phyloP scores from a whole-genome alignment of 345 rosid genomes.

The Arabis alpina region DNA sequence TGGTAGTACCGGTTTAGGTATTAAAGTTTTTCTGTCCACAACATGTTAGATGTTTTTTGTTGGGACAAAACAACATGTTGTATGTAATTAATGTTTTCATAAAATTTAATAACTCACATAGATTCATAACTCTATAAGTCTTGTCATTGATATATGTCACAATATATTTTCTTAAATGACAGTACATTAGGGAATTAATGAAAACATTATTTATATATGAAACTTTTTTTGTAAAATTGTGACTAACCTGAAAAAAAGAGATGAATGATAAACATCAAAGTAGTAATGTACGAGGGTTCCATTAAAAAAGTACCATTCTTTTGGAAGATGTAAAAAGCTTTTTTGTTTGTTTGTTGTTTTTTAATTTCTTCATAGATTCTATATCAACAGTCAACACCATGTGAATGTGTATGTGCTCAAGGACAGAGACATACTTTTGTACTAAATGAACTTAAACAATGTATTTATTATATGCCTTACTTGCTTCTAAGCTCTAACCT shows the following conservation, averaged over 20 bases:
- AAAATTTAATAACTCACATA: not conserved
- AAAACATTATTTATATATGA: not conserved
- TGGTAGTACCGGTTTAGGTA: no score
- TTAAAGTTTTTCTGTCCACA: no score
- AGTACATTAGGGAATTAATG: not conserved
- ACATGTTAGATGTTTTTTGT: no score
- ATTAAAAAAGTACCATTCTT: slow-evolving; percentile 3
- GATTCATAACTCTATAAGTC: not conserved
- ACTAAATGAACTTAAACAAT: slow-evolving; percentile 12
- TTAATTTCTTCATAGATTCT: not conserved
- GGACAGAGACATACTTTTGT: not conserved
- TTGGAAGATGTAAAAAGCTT: not conserved
- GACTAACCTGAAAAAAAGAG: not conserved
- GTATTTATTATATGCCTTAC: slow-evolving; percentile 36
- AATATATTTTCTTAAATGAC: not conserved
- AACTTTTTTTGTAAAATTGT: not conserved
- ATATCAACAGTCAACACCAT: not conserved
- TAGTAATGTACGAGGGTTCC: not conserved
- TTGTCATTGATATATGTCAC: not conserved
- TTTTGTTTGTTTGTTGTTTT: not conserved
- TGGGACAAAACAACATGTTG: no score
- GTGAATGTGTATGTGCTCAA: slow-evolving; percentile 9
- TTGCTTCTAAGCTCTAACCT: slow-evolving; percentile 24
- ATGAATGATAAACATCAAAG: not conserved
- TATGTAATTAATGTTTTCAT: not conserved